A percentile compares a stretch with the other conserved stretches of the same genome.
Conservation (phyloP, 352 stramenopile genomes). For the Thraustochytrium sp. region DNA sequence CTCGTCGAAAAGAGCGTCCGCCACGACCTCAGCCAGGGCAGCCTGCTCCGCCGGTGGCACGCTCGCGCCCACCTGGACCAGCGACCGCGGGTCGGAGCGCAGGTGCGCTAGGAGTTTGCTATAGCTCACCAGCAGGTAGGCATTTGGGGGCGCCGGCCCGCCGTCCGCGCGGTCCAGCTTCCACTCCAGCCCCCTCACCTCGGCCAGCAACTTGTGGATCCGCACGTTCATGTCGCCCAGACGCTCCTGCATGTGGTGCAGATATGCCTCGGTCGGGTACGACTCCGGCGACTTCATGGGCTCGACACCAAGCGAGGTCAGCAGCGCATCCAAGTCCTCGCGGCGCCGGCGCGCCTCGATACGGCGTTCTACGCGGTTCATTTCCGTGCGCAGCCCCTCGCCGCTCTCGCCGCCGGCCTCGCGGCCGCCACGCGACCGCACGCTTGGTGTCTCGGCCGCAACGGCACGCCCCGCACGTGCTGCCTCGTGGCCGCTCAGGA, state of each 20-base stretch:
- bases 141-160: background rate
- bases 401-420: background rate
- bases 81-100: background rate
- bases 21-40: background rate
- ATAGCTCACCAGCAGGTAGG: conserved; percentile 34
- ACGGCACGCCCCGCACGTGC: background rate
- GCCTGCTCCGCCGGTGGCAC: background rate
- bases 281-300: conserved; percentile 7
- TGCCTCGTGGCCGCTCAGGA: background rate
- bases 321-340: background rate
- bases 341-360: background rate
- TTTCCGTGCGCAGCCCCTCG: background rate
- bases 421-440: background rate
- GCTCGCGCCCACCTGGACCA: conserved; percentile 23
- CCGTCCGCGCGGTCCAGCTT: background rate
- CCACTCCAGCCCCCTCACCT: conserved; percentile 29
- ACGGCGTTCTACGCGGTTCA: background rate
- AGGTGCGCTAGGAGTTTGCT: background rate
- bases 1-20: conserved; percentile 25
- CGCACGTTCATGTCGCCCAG: conserved; percentile 5
- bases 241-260: background rate
- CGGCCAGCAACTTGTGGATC: conserved; percentile 21
- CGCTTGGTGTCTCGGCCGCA: no score
- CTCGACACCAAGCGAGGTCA: background rate
- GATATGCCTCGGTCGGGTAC: conserved; percentile 6